Conservation (phyloP, 202 grass and related monocot species). For the Setaria italica region DNA sequence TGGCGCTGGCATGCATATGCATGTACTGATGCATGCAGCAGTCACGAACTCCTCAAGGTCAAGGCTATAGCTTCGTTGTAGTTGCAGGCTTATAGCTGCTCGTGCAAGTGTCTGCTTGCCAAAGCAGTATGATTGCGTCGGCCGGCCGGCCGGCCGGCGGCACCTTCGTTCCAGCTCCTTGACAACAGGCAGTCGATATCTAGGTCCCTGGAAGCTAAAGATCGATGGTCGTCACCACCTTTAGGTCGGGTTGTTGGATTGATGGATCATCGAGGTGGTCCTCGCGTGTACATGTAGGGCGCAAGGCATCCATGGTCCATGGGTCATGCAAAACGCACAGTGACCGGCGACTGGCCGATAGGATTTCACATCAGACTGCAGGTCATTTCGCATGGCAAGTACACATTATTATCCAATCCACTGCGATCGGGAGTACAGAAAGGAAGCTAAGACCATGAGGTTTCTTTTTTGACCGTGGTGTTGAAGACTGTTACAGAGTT, state of each 20-base stretch:
- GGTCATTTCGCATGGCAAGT: neutral
- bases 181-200: neutral
- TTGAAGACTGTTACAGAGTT: no score
- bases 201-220: neutral
- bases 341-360: neutral
- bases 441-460: neutral
- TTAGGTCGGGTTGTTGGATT: neutral
- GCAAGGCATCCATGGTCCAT: constrained; percentile 4
- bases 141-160: no score
- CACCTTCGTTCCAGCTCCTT: no score
- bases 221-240: neutral
- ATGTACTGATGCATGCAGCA: no score
- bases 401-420: neutral
- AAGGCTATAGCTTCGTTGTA: no score
- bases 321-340: no score
- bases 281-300: neutral
- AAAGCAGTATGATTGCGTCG: no score
- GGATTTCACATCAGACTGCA: neutral
- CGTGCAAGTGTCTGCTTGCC: no score
- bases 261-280: neutral
- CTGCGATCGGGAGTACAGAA: neutral
- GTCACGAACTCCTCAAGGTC: no score
- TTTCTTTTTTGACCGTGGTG: no score
- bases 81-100: no score
- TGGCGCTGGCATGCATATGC: no score